These are phyloP conservation scores for Hypseocharis bilobata DNA, from an alignment of 441 rosid genomes.

Conservation along the genomic window DNA sequence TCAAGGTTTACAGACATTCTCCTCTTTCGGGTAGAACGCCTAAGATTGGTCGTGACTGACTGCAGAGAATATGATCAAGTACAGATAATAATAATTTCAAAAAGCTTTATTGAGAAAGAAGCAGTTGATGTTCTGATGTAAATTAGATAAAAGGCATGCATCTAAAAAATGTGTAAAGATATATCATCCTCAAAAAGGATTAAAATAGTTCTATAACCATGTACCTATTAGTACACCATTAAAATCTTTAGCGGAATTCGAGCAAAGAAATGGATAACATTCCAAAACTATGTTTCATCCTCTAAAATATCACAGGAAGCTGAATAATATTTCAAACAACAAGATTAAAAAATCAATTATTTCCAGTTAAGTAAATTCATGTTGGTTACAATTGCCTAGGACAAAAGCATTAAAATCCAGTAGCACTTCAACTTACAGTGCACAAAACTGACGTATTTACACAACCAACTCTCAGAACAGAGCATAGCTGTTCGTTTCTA, in stretches of 20 bases:
- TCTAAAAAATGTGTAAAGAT: constrained; percentile 10
- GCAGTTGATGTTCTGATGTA: constrained; percentile 5
- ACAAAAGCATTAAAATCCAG: too few relatives aligned
- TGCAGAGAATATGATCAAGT: constrained; percentile 28
- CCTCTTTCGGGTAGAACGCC: constrained; percentile 91
- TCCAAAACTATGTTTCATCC: not conserved
- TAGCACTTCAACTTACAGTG: too few relatives aligned
- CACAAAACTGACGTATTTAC: not conserved
- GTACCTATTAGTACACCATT: not conserved
- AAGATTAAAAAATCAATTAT: not conserved
- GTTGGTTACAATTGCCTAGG: too few relatives aligned
- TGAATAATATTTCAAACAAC: not conserved
- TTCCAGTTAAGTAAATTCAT: too few relatives aligned
- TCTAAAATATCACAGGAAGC: not conserved
- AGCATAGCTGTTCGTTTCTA: not conserved
- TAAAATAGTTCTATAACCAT: not conserved
- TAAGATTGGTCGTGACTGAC: constrained; percentile 69
- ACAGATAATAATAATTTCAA: constrained; percentile 19
- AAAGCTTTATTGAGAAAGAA: constrained; percentile 7
- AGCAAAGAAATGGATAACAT: not conserved
- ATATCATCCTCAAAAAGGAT: not conserved
- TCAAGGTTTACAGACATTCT: constrained; percentile 74
- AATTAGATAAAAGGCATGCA: constrained; percentile 21
- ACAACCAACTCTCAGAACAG: too few relatives aligned
- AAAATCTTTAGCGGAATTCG: not conserved